Evolutionary conservation across 352 stramenopile species (phyloP).

Genomic region (Aphanomyces euteiches): DNA sequence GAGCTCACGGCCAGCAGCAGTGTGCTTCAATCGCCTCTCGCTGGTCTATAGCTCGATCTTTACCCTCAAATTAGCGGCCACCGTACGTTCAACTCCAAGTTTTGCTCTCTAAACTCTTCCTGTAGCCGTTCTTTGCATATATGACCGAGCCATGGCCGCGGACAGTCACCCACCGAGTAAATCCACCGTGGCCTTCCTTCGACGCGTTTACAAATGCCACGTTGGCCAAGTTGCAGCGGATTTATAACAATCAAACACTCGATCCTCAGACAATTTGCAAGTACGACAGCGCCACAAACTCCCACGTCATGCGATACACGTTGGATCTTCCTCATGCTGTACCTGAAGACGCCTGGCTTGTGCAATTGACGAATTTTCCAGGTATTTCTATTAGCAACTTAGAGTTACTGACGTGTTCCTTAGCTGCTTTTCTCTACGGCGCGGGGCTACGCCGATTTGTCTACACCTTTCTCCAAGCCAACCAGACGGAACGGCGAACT

Average conservation of each 20-base stretch:
- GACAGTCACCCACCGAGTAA: not conserved
- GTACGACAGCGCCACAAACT: not conserved
- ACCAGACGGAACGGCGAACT: not conserved
- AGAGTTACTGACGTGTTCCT: not conserved
- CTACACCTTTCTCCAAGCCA: not conserved
- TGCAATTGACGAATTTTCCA: not conserved
- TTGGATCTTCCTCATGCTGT: not conserved
- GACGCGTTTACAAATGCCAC: not conserved
- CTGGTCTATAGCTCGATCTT: not conserved
- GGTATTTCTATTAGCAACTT: not conserved
- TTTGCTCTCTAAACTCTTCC: not conserved
- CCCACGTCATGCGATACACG: not conserved
- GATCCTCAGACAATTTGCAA: not conserved
- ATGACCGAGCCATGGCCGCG: not conserved
- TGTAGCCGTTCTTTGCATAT: constrained; percentile 1
- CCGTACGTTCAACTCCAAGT: not conserved
- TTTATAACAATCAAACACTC: not conserved
- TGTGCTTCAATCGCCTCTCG: not conserved
- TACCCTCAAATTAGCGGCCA: not conserved
- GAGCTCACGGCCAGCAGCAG: not conserved
- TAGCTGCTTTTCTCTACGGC: not conserved
- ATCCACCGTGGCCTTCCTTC: not conserved
- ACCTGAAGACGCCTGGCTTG: not conserved
- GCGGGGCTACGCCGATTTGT: not conserved
- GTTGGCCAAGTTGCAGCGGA: not conserved